Evolutionary conservation across 2,329 filamentous ascomycete genomes (phyloP), one percentile per base, ranked within the genome.

Genomic region (Cercospora sojina): DNA sequence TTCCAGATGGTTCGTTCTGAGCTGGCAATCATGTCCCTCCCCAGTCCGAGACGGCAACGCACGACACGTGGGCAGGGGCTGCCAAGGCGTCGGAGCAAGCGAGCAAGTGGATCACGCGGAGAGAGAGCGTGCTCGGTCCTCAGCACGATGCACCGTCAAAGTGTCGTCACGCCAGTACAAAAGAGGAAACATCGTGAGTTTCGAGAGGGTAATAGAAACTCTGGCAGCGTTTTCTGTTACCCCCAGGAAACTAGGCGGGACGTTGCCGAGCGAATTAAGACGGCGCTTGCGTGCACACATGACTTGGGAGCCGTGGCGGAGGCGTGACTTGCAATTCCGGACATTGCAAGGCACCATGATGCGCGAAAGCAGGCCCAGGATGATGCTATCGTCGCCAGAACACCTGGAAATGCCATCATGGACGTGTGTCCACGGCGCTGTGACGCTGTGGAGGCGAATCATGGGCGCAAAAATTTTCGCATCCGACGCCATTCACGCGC

Each of bases 341-440:
- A n/a, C 47, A 7, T 25, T 8, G 18, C 47, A 12, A 27, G 12
- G 27, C 47, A 25, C 47, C 7, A 53, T 25, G 20, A 66, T 9
- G 49, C 29, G 49, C 60, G 49, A 66, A 71, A 68, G 68, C 66
- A 68, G 67, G 68, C 68, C 51, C 53, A 64, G n/a, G 56, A 66
- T 67, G 59, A 63, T 64, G 67, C 31, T 66, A 68, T 62, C 64
- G 58, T 47, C 29, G 51, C 62, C 61, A 58, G 60, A 69, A 68
- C 63, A 67, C 47, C 65, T 66, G 64, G 69, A 69, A 53, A 18
- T 27, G 61, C 12, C 59, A 60, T 57, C 43, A 18, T 57, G 53
- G 16, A 12, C 8, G 18, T 16, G 29, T 27, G 53, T 3, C 7
- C 25, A 35, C 12, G n/a, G 16, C 31, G 53, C 8, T 1, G 25